Conservation (phyloP, 108 stramenopile species). For the Nannochloropsis gaditana region DNA sequence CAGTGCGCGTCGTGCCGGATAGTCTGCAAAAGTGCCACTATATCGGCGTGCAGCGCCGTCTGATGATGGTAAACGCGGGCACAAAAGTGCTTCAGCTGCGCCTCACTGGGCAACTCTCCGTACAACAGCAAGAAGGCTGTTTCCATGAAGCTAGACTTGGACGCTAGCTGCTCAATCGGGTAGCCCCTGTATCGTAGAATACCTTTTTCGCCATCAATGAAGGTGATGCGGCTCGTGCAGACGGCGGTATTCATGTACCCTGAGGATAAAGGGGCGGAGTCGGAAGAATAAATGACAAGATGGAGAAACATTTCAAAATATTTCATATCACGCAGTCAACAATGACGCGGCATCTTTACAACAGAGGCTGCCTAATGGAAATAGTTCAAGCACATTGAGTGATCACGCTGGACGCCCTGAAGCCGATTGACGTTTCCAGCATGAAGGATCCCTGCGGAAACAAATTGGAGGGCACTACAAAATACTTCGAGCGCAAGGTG, state of each 20-base stretch:
- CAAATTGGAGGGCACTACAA: too few relatives aligned
- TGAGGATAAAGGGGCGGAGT: neutral
- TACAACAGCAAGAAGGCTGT: slow-evolving; percentile 21
- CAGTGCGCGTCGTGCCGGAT: slow-evolving; percentile 23
- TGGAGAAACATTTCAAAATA: neutral
- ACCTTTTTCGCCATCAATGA: slow-evolving; percentile 22
- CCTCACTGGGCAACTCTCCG: neutral
- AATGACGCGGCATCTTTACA: too few relatives aligned
- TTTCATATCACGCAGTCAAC: too few relatives aligned
- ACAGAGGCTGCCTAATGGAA: too few relatives aligned
- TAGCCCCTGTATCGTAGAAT: slow-evolving; percentile 26
- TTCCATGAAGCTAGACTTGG: slow-evolving; percentile 1
- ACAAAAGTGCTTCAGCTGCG: neutral
- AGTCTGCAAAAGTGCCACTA: neutral
- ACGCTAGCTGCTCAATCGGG: slow-evolving; percentile 19
- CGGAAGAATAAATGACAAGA: neutral
- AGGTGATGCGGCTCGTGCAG: slow-evolving; percentile 29
- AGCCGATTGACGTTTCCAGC: too few relatives aligned
- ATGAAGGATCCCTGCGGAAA: too few relatives aligned
- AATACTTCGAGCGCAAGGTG: too few relatives aligned
- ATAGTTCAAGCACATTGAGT: too few relatives aligned
- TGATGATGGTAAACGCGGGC: neutral
- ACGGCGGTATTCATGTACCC: neutral
- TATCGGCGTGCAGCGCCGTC: neutral
- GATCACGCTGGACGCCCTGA: too few relatives aligned